Conservation (phyloP, 1,139 yeast species). For the Kurtzmaniella natalensis region DNA sequence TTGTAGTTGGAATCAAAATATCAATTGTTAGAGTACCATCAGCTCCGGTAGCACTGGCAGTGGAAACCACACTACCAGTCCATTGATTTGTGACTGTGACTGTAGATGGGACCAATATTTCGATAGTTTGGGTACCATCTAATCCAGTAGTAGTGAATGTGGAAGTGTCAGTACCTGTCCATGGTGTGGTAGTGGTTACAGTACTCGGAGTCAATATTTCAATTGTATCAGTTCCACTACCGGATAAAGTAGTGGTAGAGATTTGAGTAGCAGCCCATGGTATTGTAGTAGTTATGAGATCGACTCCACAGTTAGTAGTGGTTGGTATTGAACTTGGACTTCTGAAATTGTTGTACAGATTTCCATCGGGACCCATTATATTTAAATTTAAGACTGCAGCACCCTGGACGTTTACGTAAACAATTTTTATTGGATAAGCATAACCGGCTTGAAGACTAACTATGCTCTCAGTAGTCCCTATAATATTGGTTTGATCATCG, state of each 20-base stretch:
- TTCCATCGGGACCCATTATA: neutral
- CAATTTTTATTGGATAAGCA: slow-evolving; percentile 4
- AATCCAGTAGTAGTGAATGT: neutral
- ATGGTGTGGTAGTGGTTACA: slow-evolving; percentile 6
- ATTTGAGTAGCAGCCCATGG: slow-evolving; percentile 1
- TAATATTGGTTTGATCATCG: slow-evolving; percentile 3
- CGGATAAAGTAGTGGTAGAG: neutral
- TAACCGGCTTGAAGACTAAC: neutral
- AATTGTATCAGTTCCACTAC: neutral
- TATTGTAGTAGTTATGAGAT: neutral
- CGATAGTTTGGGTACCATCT: neutral
- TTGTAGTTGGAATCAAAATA: slow-evolving; percentile 10
- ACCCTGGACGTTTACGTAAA: slow-evolving; percentile 2
- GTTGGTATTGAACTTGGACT: neutral
- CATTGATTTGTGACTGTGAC: slow-evolving; percentile 6
- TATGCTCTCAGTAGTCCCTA: neutral
- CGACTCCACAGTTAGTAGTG: neutral
- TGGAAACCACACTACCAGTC: slow-evolving; percentile 3
- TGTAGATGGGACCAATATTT: neutral
- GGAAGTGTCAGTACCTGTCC: slow-evolving; percentile 3
- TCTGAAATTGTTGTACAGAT: neutral
- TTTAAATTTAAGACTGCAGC: neutral
- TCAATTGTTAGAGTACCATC: neutral
- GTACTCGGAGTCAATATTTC: slow-evolving; percentile 4
- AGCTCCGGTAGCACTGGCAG: neutral